These are phyloP conservation scores for Favolaschia claudopus DNA, from an alignment of 768 basidiomycete genomes.

Conservation along the genomic window DNA sequence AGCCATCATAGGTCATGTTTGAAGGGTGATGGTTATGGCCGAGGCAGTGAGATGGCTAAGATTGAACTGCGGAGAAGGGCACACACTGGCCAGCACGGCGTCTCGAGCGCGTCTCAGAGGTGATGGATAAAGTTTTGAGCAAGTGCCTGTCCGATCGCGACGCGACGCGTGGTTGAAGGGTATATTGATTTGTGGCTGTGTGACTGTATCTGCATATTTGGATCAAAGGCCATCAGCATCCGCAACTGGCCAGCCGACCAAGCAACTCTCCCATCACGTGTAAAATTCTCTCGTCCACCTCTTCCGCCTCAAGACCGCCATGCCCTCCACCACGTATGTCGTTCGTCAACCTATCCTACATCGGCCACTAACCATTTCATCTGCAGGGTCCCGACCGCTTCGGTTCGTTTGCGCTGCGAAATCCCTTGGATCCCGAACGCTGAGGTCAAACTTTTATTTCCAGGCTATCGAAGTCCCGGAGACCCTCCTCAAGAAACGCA, in stretches of 20 bases:
- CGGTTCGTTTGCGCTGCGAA: conserved; percentile 47
- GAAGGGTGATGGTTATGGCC: too few relatives aligned
- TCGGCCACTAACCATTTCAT: conserved; percentile 8
- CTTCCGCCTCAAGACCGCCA: conserved; percentile 56
- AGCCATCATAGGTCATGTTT: too few relatives aligned
- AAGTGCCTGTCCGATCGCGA: background rate
- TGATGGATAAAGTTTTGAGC: too few relatives aligned
- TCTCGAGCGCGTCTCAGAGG: too few relatives aligned
- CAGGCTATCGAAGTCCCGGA: conserved; percentile 97
- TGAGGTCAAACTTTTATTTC: conserved; percentile 17
- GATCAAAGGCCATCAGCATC: too few relatives aligned
- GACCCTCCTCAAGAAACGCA: conserved; percentile 99
- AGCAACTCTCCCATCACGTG: conserved; percentile 29
- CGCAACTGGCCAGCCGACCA: conserved; percentile 40
- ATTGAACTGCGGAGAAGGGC: too few relatives aligned
- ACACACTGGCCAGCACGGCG: too few relatives aligned
- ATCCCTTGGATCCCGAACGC: too few relatives aligned
- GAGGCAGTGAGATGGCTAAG: too few relatives aligned
- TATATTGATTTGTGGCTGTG: too few relatives aligned
- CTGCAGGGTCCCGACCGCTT: conserved; percentile 62
- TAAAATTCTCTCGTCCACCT: conserved; percentile 42
- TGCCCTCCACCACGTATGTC: conserved; percentile 67
- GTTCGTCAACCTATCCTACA: background rate
- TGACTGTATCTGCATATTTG: too few relatives aligned
- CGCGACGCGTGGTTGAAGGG: background rate